These are phyloP conservation scores for Cryphonectria nitschkei DNA, from an alignment of 2,329 filamentous ascomycete species.

Conservation along the genomic window DNA sequence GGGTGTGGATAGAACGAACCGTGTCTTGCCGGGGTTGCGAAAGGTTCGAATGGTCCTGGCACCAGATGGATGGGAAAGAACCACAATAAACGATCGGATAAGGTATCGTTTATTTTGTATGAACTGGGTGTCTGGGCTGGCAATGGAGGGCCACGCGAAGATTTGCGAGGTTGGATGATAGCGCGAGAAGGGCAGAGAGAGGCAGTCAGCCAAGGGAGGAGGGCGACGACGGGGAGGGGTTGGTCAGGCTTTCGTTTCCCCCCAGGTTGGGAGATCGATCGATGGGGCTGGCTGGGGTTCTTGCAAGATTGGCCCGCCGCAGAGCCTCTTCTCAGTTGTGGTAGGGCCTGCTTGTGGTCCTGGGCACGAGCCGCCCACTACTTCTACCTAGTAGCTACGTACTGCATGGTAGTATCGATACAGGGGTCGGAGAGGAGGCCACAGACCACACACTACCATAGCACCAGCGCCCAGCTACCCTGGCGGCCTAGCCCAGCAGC, in stretches of 20 bases:
- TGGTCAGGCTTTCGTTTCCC: not conserved
- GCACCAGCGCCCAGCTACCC: not conserved
- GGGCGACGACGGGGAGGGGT: not conserved
- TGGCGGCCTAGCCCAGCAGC: not conserved
- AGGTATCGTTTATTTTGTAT: not conserved
- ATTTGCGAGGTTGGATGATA: not conserved
- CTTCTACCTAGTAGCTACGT: not conserved
- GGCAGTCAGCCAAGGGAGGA: not conserved
- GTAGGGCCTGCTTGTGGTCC: not conserved
- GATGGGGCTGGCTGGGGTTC: not conserved
- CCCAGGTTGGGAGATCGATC: not conserved
- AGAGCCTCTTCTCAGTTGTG: not conserved
- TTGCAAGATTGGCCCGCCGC: not conserved
- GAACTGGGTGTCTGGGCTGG: not conserved
- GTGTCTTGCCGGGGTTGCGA: slow-evolving; percentile 2
- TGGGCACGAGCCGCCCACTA: not conserved
- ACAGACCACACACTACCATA: no score
- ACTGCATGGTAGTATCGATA: no score
- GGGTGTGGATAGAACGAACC: not conserved
- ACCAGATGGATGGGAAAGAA: not conserved
- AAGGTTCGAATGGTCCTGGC: not conserved
- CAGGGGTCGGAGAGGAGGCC: no score
- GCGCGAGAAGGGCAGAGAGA: not conserved
- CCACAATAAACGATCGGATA: not conserved
- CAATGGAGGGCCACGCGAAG: not conserved